Conservation (phyloP, 2,329 filamentous ascomycete species). For the Podosphaera fusca region DNA sequence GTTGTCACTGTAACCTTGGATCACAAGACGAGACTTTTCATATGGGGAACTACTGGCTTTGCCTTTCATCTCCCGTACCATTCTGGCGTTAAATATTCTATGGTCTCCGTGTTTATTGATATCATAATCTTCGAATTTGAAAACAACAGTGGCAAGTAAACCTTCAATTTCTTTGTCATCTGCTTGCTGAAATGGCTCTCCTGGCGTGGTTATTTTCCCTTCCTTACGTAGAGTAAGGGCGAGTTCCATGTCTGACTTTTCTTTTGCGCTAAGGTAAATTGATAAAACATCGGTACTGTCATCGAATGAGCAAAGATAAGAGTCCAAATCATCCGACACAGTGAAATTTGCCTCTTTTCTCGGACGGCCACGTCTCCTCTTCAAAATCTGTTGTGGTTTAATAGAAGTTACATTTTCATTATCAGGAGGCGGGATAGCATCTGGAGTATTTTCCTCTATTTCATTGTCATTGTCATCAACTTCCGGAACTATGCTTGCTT, state of each 20-base stretch:
- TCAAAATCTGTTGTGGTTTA: background rate
- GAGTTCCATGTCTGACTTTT: background rate
- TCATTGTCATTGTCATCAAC: background rate
- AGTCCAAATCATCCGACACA: background rate
- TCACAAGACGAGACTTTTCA: background rate
- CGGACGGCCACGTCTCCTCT: too few relatives aligned
- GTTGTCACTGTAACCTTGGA: background rate
- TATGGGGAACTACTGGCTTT: background rate
- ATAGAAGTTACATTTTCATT: too few relatives aligned
- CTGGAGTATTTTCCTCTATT: too few relatives aligned
- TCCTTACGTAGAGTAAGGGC: background rate
- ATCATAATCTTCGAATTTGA: background rate
- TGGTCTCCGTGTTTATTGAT: background rate
- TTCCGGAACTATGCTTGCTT: background rate
- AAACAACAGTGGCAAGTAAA: background rate
- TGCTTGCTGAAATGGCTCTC: background rate
- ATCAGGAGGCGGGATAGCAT: too few relatives aligned
- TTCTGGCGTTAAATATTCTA: background rate
- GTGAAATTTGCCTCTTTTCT: background rate
- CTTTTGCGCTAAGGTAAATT: background rate
- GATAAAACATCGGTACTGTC: background rate
- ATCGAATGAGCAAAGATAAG: background rate
- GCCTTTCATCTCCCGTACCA: background rate
- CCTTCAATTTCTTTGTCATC: background rate
- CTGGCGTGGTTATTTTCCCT: background rate